These are phyloP conservation scores for Podosphaera xanthii DNA, from an alignment of 2,329 filamentous ascomycete genomes.

Conservation along the genomic window DNA sequence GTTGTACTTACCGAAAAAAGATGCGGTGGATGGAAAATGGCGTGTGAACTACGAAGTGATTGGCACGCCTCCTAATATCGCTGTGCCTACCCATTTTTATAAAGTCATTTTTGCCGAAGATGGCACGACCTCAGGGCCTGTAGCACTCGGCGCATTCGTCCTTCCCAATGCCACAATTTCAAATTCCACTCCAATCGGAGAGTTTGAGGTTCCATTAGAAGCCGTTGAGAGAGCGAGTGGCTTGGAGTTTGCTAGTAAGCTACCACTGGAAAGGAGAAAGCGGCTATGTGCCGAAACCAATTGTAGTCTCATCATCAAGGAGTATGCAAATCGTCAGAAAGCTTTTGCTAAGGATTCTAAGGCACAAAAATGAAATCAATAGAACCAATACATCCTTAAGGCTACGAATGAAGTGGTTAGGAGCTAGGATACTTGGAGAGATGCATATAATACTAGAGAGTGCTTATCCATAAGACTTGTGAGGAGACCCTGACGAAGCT, in stretches of 20 bases:
- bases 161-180: slow-evolving; percentile 76
- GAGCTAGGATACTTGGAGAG: too few species aligned
- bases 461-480: too few species aligned
- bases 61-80: slow-evolving; percentile 75
- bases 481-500: too few species aligned
- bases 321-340: slow-evolving; percentile 45
- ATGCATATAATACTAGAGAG: too few species aligned
- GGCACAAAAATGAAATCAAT: too few species aligned
- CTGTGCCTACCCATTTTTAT: slow-evolving; percentile 96
- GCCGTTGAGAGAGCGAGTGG: slow-evolving; percentile 80
- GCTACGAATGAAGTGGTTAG: too few species aligned
- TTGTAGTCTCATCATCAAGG: slow-evolving; percentile 63
- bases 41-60: slow-evolving; percentile 90
- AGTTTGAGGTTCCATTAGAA: slow-evolving; percentile 91
- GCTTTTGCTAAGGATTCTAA: slow-evolving; percentile 20
- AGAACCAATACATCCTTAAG: too few species aligned
- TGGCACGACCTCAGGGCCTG: slow-evolving; percentile 41
- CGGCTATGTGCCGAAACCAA: slow-evolving; percentile 67
- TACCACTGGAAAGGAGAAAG: slow-evolving; percentile 51
- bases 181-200: slow-evolving; percentile 65
- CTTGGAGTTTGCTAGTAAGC: slow-evolving; percentile 66
- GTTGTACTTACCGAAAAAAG: slow-evolving; percentile 70
- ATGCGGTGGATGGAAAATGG: slow-evolving; percentile 76
- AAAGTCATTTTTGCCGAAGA: slow-evolving; percentile 97
- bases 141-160: slow-evolving; percentile 84